Conservation (phyloP, 1,284 basidiomycete genomes). For the Ustilago vetiveriae region DNA sequence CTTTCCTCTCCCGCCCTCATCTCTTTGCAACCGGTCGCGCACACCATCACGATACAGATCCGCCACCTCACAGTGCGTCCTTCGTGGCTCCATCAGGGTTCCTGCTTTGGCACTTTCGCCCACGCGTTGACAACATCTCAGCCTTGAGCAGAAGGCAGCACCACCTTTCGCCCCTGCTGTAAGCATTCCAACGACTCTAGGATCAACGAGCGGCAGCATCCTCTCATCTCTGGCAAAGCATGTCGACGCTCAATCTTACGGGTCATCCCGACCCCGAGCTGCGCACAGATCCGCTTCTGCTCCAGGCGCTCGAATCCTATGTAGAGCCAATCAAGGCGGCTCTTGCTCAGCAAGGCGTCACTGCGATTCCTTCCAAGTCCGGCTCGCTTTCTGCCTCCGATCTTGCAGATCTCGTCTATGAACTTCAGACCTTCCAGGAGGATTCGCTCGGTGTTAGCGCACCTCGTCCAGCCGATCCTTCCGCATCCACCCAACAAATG, state of each 20-base stretch:
- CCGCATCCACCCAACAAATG: slow-evolving; percentile 17
- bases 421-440: slow-evolving; percentile 60
- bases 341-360: slow-evolving; percentile 19
- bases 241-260: slow-evolving; percentile 53
- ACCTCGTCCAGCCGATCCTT: slow-evolving; percentile 45
- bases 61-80: too few species aligned
- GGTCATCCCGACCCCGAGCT: slow-evolving; percentile 48
- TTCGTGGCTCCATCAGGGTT: too few species aligned
- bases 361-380: slow-evolving; percentile 23
- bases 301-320: slow-evolving; percentile 47
- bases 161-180: too few species aligned
- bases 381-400: slow-evolving; percentile 37
- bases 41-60: too few species aligned
- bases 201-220: too few species aligned
- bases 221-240: too few species aligned
- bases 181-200: too few species aligned
- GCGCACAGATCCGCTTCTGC: slow-evolving; percentile 30
- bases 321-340: slow-evolving; percentile 43
- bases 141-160: too few species aligned
- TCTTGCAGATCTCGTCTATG: slow-evolving; percentile 37
- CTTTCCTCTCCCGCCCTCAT: background rate
- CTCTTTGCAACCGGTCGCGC: too few species aligned
- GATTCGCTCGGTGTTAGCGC: slow-evolving; percentile 54
- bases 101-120: too few species aligned
- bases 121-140: too few species aligned